phyloP scores from a whole-genome alignment of 257 asterid species.

The Datura wrightii region DNA sequence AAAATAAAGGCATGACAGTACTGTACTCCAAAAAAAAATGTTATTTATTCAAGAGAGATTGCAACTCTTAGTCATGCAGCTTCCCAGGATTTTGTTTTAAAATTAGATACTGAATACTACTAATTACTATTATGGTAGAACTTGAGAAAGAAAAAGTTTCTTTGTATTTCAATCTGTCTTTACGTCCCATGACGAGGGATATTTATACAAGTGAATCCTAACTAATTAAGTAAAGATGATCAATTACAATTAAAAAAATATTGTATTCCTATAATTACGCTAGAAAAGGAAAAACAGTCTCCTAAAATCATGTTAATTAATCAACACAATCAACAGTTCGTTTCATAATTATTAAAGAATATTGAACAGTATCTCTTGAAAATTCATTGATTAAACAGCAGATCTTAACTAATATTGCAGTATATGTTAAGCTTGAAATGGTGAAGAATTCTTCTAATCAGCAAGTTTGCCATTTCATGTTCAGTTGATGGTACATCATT shows the following conservation, averaged over 20 bases:
- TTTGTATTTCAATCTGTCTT: background rate
- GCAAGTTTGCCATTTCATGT: conserved; percentile 6
- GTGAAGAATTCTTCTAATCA: background rate
- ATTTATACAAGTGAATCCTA: background rate
- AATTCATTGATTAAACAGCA: background rate
- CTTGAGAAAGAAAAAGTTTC: background rate
- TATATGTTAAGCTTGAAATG: background rate
- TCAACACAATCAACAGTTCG: background rate
- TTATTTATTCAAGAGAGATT: background rate
- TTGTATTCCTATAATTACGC: background rate
- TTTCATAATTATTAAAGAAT: background rate
- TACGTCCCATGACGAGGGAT: background rate
- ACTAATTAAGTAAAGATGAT: background rate
- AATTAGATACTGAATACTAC: conserved; percentile 5
- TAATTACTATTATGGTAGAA: background rate
- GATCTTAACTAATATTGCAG: background rate
- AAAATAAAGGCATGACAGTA: too few species aligned
- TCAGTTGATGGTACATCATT: conserved; percentile 4
- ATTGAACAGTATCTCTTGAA: background rate
- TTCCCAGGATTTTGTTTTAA: background rate
- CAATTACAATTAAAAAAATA: background rate
- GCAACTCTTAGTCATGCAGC: background rate
- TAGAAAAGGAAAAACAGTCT: background rate
- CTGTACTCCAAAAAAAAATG: background rate
- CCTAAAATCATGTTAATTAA: background rate